Conservation (phyloP, 2,329 filamentous ascomycete species). For the Harringtonia lauricola region DNA sequence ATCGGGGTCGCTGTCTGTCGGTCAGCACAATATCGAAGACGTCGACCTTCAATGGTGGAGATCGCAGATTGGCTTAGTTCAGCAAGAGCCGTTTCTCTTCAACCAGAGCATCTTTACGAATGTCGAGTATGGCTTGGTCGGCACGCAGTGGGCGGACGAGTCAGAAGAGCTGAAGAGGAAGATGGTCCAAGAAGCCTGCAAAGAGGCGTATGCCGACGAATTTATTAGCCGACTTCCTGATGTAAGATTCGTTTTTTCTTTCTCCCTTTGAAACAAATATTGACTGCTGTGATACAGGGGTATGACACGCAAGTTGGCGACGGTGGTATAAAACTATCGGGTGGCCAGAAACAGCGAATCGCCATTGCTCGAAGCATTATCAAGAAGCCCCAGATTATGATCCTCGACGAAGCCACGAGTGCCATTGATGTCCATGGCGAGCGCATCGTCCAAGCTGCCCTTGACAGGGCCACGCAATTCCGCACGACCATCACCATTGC, state of each 20-base stretch:
- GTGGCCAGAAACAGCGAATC: slow-evolving; percentile 61
- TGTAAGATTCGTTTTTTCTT: too few relatives aligned
- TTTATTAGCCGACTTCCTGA: slow-evolving; percentile 33
- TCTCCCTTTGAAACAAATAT: too few relatives aligned
- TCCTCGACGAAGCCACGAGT: slow-evolving; percentile 63
- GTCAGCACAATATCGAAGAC: slow-evolving; percentile 60
- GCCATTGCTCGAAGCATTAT: slow-evolving; percentile 64
- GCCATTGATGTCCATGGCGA: slow-evolving; percentile 56
- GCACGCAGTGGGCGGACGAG: slow-evolving; percentile 14
- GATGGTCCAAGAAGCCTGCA: slow-evolving; percentile 41
- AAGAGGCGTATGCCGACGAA: slow-evolving; percentile 45
- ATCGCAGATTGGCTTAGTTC: slow-evolving; percentile 30
- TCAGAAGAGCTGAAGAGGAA: slow-evolving; percentile 25
- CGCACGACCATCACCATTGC: slow-evolving; percentile 77
- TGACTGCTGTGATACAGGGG: neutral
- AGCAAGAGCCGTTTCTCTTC: slow-evolving; percentile 26
- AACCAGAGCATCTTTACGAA: slow-evolving; percentile 36
- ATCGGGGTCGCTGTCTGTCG: slow-evolving; percentile 41
- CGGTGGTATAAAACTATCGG: slow-evolving; percentile 42
- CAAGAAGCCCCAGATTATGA: slow-evolving; percentile 52
- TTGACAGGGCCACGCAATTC: slow-evolving; percentile 47
- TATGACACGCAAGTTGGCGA: slow-evolving; percentile 15
- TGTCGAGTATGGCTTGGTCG: slow-evolving; percentile 33
- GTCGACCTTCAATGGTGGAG: slow-evolving; percentile 57
- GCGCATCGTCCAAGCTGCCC: slow-evolving; percentile 50